Conservation (phyloP, 2,329 filamentous ascomycete species). For the Cytospora piceicola region DNA sequence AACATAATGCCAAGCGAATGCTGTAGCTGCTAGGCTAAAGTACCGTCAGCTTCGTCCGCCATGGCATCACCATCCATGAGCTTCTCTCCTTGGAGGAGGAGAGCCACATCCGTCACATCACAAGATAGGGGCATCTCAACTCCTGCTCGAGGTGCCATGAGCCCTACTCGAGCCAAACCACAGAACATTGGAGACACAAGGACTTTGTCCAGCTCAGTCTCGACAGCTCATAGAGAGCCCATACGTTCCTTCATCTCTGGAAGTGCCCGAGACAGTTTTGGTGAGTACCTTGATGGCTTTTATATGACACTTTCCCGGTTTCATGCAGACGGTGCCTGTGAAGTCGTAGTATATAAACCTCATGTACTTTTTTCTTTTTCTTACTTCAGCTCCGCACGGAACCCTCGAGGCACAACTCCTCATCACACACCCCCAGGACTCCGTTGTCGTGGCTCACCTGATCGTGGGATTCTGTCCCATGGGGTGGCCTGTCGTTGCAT, state of each 20-base stretch:
- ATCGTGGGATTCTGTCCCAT: neutral
- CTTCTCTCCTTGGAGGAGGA: slow-evolving; percentile 55
- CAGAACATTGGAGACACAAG: slow-evolving; percentile 38
- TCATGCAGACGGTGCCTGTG: neutral
- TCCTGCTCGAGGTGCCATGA: slow-evolving; percentile 30
- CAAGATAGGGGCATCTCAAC: slow-evolving; percentile 38
- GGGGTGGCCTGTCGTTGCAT: slow-evolving; percentile 1
- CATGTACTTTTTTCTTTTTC: neutral
- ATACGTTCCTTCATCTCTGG: slow-evolving; percentile 74
- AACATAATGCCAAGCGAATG: slow-evolving; percentile 10
- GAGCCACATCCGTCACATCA: slow-evolving; percentile 41
- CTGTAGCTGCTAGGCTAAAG: slow-evolving; percentile 17
- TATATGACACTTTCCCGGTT: slow-evolving; percentile 14
- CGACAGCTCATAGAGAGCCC: slow-evolving; percentile 61
- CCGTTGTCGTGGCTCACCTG: neutral
- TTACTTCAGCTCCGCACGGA: neutral
- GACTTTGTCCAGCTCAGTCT: slow-evolving; percentile 47
- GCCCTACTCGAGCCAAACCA: slow-evolving; percentile 30
- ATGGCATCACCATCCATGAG: slow-evolving; percentile 54
- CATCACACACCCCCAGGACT: neutral
- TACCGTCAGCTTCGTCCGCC: slow-evolving; percentile 25
- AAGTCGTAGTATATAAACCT: neutral
- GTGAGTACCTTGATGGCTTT: slow-evolving; percentile 42
- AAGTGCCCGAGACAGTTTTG: slow-evolving; percentile 61
- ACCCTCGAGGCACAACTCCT: neutral